Evolutionary conservation across 768 basidiomycete species (phyloP), one percentile per base, ranked within the genome.

Genomic region (Saitozyma sp.): DNA sequence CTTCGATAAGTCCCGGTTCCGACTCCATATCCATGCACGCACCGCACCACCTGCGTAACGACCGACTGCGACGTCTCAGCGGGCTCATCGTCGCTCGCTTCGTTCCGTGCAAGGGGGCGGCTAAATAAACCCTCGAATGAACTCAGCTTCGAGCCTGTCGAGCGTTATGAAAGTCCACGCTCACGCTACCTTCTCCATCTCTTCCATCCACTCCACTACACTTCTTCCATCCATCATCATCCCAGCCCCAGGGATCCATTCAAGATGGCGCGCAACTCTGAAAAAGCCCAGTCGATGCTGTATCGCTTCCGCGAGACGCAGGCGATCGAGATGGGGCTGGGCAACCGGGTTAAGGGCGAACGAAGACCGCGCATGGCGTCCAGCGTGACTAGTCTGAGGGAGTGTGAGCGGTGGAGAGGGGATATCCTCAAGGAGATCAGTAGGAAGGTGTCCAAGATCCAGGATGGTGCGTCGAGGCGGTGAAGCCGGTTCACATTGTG

Each of bases 371-470:
- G 89, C 58, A 91, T 97, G 89, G 93, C 95, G 10, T 89, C 88
- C 67, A 85, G 87, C 11, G 94, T 92, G 77, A 94, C 94, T 80
- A 93, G 89, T 72, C 77, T 98, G 70, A 83, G 91, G 43, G 93
- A 97, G 53, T 94, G 92, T 71, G 95, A 99, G 79, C 83, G 92
- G 59, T 98, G 93, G 92, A 82, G 95, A 76, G 95, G 94, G 60
- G 95, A 98, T 80, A 91, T 97, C 17, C 77, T 99, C 59, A 83
- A 92, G 49, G 95, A 99, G 75, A 93, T 97, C 54, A 92, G 91
- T 76, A 78, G 95, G 64, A 98, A 99, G 78, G 95, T 98, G 29
- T 92, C 92, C 14, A 97, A 98, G 80, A 98, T 98, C 51, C 95
- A 99, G 79, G 95, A 99, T 74, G 81, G 92, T 93, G 40, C 63